A percentile compares a stretch with the other conserved stretches of the same genome.
Conservation (phyloP, 1,139 yeast species). For the Protomyces inundatus region DNA sequence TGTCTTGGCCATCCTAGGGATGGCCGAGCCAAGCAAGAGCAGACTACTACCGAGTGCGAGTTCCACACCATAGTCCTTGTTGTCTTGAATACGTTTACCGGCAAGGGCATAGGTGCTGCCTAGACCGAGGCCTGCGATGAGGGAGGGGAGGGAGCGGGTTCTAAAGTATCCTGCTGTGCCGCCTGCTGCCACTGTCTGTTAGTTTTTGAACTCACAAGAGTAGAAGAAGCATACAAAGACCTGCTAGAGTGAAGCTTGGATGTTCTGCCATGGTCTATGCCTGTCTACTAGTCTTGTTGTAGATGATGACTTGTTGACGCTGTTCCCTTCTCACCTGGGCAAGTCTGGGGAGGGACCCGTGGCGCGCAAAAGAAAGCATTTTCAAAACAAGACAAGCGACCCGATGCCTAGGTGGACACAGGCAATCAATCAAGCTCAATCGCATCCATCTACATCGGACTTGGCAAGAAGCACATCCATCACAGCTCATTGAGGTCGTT, state of each 20-base stretch:
- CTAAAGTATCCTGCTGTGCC: conserved; percentile 64
- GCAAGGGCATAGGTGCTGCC: conserved; percentile 68
- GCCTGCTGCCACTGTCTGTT: conserved; percentile 51
- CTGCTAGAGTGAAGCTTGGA: conserved; percentile 70
- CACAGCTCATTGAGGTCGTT: neutral
- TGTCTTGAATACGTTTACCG: conserved; percentile 58
- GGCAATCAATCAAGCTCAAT: no score
- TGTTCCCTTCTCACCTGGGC: no score
- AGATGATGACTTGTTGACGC: neutral
- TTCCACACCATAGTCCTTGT: conserved; percentile 76
- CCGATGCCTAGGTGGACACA: no score
- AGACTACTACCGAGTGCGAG: conserved; percentile 69
- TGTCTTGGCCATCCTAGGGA: conserved; percentile 52
- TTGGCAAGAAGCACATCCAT: no score
- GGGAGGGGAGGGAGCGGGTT: conserved; percentile 72
- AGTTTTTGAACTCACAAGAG: neutral
- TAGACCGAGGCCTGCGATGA: conserved; percentile 68
- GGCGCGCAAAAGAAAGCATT: no score
- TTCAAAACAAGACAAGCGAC: no score
- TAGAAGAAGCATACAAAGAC: conserved; percentile 42
- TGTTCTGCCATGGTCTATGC: conserved; percentile 40
- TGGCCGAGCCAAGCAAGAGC: conserved; percentile 61
- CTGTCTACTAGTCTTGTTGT: neutral
- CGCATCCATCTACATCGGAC: no score
- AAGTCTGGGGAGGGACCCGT: no score